Evolutionary conservation across 2,329 filamentous ascomycete species (phyloP), one percentile per base, ranked within the genome.

Genomic region (Phyllosticta citrichinensis): DNA sequence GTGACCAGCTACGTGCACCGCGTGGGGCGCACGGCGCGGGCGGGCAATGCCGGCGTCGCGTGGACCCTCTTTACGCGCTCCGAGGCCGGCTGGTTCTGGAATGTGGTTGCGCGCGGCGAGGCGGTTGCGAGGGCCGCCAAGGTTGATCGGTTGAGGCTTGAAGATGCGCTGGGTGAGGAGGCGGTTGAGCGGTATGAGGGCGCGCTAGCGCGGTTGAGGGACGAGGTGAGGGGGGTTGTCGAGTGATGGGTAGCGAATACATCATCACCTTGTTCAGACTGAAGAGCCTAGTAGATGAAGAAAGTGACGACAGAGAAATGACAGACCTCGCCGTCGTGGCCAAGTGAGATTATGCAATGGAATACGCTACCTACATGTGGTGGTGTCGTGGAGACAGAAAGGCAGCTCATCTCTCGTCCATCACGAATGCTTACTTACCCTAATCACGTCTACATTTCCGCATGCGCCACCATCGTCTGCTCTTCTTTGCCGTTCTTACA

Each of bases 41-140:
- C 90, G 0, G 91, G 88, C 1, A 84, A 85, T 60, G 66, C 76
- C 1, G 93, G 93, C 1, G 81, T 85, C 55, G 91, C 93, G 0
- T 96, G 91, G 89, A 96, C 91, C 0, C 76, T 99, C 12, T 86
- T 96, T 56, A 87, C 86, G 3, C 87, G 91, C 67, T 82, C 83
- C 2, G 92, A 99, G 75, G 91, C 87, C 22, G 83, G 88, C 53
- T 96, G 94, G 92, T 99, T 97, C 75, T 91, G 89, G 83, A 87
- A 88, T 62, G 88, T 89, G 67, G 87, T 97, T 64, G 88, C 85
- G 1, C 82, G 81, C 61, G 77, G 78, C 5, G 70, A 74, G 24
- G 80, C 79, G 62, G 78, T 86, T 4, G 6, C 5, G 40, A 72
- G 75, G 62, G 77, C 83, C 56, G 70, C 69, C 61, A 79, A 75